Percentiles rank a stretch among this genome's conserved stretches.
Conservation (phyloP, 108 stramenopile genomes). For the Stephanodiscus minutulus region DNA sequence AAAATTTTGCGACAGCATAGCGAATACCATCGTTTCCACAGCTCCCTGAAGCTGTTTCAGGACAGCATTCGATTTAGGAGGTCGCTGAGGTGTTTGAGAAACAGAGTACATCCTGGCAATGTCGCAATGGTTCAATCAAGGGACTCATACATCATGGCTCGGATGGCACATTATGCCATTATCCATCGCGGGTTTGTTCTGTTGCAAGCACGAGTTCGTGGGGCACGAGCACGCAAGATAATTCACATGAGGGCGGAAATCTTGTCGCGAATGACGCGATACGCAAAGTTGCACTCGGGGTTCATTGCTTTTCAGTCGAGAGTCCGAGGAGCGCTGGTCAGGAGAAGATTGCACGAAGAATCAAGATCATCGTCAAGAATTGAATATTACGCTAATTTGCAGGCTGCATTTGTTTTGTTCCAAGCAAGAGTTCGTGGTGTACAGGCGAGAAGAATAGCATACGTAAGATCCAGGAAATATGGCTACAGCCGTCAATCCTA, state of each 20-base stretch:
- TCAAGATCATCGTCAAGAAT: neutral
- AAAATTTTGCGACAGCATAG: slow-evolving; percentile 1
- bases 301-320: slow-evolving; percentile 17
- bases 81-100: neutral
- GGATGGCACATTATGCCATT: neutral
- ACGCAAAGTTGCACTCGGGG: slow-evolving; percentile 4
- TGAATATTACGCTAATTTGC: slow-evolving; percentile 8
- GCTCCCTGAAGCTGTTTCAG: slow-evolving; percentile 7
- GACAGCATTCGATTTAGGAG: slow-evolving; percentile 2
- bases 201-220: slow-evolving; percentile 13
- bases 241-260: neutral
- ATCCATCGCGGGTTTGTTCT: slow-evolving; percentile 1
- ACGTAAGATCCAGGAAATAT: no score
- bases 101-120: neutral
- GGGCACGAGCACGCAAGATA: neutral
- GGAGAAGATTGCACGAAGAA: slow-evolving; percentile 9
- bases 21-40: slow-evolving; percentile 11
- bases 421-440: slow-evolving; percentile 28
- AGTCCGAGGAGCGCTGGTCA: slow-evolving; percentile 16
- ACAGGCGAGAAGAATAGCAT: neutral
- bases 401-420: slow-evolving; percentile 11
- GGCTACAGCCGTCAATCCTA: neutral
- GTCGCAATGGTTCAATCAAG: neutral
- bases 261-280: slow-evolving; percentile 9
- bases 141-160: neutral